These are phyloP conservation scores for Candida labiduridarum DNA, from an alignment of 1,139 yeast genomes.

Conservation along the genomic window DNA sequence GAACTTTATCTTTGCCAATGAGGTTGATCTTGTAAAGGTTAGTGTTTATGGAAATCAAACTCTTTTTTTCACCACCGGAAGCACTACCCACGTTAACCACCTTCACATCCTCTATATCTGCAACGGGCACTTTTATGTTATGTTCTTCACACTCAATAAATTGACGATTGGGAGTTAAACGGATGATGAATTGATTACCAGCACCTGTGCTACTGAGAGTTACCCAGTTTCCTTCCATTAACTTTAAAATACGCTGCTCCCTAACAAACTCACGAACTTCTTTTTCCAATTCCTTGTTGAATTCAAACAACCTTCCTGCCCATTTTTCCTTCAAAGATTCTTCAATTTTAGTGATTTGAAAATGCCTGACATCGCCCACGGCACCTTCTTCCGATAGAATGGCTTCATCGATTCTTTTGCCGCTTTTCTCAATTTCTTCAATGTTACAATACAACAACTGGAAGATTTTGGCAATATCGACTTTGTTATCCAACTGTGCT, in stretches of 20 bases:
- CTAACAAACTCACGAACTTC: conserved; percentile 78
- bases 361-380: conserved; percentile 47
- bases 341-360: conserved; percentile 54
- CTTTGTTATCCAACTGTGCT: conserved; percentile 46
- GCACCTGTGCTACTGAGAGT: conserved; percentile 1
- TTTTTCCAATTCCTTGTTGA: conserved; percentile 51
- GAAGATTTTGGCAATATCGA: conserved; percentile 54
- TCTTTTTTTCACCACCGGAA: conserved; percentile 3
- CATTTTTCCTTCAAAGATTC: conserved; percentile 33
- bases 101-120: conserved; percentile 2
- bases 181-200: not conserved
- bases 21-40: conserved; percentile 56
- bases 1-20: conserved; percentile 41
- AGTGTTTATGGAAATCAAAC: conserved; percentile 53
- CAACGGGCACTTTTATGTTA: conserved; percentile 2
- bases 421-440: conserved; percentile 28
- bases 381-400: conserved; percentile 49
- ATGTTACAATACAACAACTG: conserved; percentile 39
- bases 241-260: conserved; percentile 72
- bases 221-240: conserved; percentile 23
- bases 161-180: conserved; percentile 3
- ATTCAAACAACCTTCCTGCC: conserved; percentile 42
- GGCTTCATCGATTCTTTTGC: conserved; percentile 43
- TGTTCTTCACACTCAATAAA: conserved; percentile 2
- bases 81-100: conserved; percentile 4